Base-by-base conservation (phyloP, 768 basidiomycete species). In the Termitomyces sp. region DNA sequence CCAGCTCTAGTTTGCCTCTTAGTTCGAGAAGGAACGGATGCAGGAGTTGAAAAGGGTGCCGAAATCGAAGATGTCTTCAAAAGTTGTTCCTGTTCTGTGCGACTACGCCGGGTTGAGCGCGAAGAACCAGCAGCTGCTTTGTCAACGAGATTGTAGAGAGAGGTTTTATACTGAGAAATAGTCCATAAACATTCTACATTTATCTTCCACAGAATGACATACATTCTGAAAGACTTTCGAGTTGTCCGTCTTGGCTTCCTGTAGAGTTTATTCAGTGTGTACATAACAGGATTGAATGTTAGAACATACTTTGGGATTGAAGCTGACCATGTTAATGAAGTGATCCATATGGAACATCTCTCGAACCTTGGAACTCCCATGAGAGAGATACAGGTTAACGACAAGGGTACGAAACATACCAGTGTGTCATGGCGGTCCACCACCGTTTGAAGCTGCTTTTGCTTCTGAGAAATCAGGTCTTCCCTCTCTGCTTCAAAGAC, bases 331-430 rank as follows among this genome's bases (percentile, higher is more conserved):
- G 31, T 83, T 86, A 3, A 86, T 83, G 70, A 90, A 96, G 60
- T 88, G 79, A 65, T 95, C 89, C 74, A 96, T 80, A 69, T 98
- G 95, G 73, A 96, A 98, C 61, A 85, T 79, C 73, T 98, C 93
- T 62, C 95, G 85, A 52, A 96, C 81, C 89, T 94, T 46, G 25
- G 47, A 60, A 51, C 31, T 47, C 46, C 53, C 45, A 36, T 36
- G 55, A 56, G 59, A 49, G 17, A 25, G 59, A 38, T 56, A 48
- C 48, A 57, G 50, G 57, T 60, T 59, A 20, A 58, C 7, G 38
- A 31, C 15, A 29, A 58, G n/a, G 15, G 60, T 48, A 46, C 60
- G 57, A 43, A 57, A 82, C 91, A 68, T 71, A 93, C 92, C 74
- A 90, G 71, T 66, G 82, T 80, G 71, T 94, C 92, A 74, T 94